Evolutionary conservation across 441 rosid species (phyloP).

Genomic region (Macaranga tanarius): DNA sequence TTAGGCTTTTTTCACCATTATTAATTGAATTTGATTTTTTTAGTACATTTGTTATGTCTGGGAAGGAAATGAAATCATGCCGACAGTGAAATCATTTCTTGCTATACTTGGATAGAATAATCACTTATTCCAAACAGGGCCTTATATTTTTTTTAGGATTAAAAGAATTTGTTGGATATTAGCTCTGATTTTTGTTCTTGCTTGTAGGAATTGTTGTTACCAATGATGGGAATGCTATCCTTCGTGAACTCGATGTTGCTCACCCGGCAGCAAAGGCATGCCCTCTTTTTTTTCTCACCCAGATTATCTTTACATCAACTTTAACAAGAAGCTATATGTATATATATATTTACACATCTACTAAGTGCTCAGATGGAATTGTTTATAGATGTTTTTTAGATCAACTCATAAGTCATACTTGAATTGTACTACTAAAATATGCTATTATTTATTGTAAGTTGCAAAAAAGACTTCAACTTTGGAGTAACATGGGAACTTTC

Average conservation of each 20-base stretch:
- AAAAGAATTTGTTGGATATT: neutral
- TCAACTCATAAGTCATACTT: no score
- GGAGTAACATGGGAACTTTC: neutral
- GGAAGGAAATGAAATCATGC: no score
- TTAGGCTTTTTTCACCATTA: constrained; percentile 10
- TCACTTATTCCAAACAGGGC: neutral
- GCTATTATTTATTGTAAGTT: no score
- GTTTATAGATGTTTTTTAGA: neutral
- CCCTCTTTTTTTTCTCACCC: neutral
- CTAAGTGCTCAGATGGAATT: neutral
- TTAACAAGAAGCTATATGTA: neutral
- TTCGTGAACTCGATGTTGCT: constrained; percentile 88
- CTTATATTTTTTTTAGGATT: no score
- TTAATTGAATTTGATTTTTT: no score
- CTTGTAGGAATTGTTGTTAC: constrained; percentile 84
- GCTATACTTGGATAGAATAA: neutral
- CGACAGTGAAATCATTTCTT: no score
- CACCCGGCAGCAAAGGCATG: constrained; percentile 94
- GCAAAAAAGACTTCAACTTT: neutral
- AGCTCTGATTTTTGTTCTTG: constrained; percentile 4
- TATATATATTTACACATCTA: neutral
- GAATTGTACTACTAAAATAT: no score
- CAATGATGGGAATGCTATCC: constrained; percentile 90
- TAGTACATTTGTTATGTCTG: no score
- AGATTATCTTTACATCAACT: neutral